These are phyloP conservation scores for Thelephora aurantiotincta DNA, from an alignment of 768 basidiomycete genomes.

Conservation along the genomic window DNA sequence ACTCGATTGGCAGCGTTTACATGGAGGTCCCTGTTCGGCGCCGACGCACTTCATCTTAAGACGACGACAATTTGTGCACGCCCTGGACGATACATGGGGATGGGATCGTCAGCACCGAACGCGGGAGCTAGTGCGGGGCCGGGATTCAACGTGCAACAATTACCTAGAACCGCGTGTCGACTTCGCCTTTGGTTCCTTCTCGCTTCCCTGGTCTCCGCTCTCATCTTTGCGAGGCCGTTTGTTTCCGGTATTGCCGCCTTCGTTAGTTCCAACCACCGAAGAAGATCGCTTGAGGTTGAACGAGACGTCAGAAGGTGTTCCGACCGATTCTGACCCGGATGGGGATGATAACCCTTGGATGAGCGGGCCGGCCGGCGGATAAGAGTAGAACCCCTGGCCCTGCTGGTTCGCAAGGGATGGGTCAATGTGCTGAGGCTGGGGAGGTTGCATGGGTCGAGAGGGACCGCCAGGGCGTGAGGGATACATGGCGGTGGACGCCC, in stretches of 20 bases:
- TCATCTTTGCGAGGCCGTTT: conserved; percentile 56
- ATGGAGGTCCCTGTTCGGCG: conserved; percentile 82
- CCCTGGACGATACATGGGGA: conserved; percentile 30
- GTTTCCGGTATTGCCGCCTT: conserved; percentile 24
- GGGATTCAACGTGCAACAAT: conserved; percentile 8
- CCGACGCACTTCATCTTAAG: conserved; percentile 92
- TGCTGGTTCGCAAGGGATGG: conserved; percentile 28
- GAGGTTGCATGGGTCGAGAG: conserved; percentile 31
- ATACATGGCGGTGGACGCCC: too few species aligned
- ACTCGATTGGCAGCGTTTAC: conserved; percentile 70
- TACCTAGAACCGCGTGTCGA: conserved; percentile 78
- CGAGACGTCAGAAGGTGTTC: conserved; percentile 50
- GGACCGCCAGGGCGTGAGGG: conserved; percentile 22
- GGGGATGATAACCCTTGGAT: conserved; percentile 41
- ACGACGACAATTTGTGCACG: conserved; percentile 83
- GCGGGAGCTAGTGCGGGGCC: neutral
- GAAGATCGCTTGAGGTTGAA: conserved; percentile 57
- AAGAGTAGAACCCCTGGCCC: too few species aligned
- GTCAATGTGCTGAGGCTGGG: conserved; percentile 28
- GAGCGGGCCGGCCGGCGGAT: too few species aligned
- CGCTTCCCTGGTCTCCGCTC: conserved; percentile 32
- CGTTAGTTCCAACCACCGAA: conserved; percentile 23
- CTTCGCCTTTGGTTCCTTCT: conserved; percentile 63
- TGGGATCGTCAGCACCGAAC: neutral
- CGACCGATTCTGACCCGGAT: conserved; percentile 64